Percentiles rank a stretch among this genome's conserved stretches.
phyloP scores from a whole-genome alignment of 2,329 filamentous ascomycete species.

The Diatrype stigma region DNA sequence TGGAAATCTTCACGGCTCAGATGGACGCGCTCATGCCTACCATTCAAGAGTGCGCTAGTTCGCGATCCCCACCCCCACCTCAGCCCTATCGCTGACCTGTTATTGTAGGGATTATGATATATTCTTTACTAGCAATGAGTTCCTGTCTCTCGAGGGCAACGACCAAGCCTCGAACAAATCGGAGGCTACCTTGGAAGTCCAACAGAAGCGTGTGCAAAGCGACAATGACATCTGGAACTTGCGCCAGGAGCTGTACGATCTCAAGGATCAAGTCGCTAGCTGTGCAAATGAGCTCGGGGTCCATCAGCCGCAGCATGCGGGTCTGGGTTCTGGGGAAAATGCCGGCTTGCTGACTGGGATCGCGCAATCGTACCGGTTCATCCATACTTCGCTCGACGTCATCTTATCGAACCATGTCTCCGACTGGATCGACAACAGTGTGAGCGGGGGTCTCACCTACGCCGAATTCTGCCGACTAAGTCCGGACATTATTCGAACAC shows the following conservation, averaged over 20 bases:
- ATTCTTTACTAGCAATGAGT: conserved; percentile 8
- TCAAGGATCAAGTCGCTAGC: conserved; percentile 19
- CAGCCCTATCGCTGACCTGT: not conserved
- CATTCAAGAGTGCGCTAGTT: conserved; percentile 12
- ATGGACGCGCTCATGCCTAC: conserved; percentile 18
- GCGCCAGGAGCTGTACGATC: conserved; percentile 16
- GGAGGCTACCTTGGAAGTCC: not conserved
- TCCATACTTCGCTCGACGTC: conserved; percentile 12
- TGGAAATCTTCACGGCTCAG: conserved; percentile 9
- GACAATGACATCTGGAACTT: conserved; percentile 8
- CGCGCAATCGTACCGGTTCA: conserved; percentile 8
- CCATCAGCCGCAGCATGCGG: conserved; percentile 1
- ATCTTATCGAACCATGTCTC: conserved; percentile 19
- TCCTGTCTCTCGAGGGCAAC: not conserved
- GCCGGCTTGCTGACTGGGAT: conserved; percentile 1
- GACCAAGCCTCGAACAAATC: not conserved
- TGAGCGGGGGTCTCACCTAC: conserved; percentile 13
- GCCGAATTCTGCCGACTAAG: conserved; percentile 19
- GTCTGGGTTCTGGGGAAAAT: not conserved
- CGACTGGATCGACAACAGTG: conserved; percentile 18
- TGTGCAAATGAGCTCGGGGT: conserved; percentile 12
- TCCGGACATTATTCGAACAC: conserved; percentile 17
- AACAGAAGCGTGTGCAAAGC: not conserved
- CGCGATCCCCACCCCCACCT: not conserved
- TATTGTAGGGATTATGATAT: conserved; percentile 18